Evolutionary conservation across 202 grass and related monocot species (phyloP), one percentile per base, ranked within the genome.

Genomic region (Digitaria exilis): DNA sequence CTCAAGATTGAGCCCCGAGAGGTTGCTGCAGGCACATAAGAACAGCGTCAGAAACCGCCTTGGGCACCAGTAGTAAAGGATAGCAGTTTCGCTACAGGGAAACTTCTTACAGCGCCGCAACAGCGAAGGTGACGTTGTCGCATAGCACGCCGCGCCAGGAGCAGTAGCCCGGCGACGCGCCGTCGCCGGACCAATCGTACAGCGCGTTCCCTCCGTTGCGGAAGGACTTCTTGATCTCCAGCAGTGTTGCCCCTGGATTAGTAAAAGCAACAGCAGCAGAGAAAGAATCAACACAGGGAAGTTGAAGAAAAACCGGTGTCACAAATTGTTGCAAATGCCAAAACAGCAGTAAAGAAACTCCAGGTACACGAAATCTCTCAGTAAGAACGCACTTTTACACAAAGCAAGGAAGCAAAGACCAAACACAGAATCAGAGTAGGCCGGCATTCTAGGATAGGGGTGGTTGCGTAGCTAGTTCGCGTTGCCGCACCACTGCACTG

Each of bases 151-250:
- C 92, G 69, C 90, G 86, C 95, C 95, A 97, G 3, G 86, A 94
- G 66, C 95, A 97, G 81, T 87, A 84, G 7, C 48, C 37, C 48
- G n/a, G 80, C 1, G 74, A 55, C 8, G 80, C 86, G 74, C 63
- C 88, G 4, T 90, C 88, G 50, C 88, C 88, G 9, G 85, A 87
- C 95, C 95, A 97, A 46, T 97, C 90, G 51, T 82, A 32, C 84
- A 97, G 79, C 19, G 83, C 82, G 45, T 88, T 93, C 65, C 86
- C 90, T 34, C 84, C 86, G 63, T 97, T 89, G 41, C 88, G 81
- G 85, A 97, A 94, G 4, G 92, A 93, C 51, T 94, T 97, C 86
- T 94, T 97, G 64, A 97, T 93, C 84, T 97, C 92, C 70, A 94
- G 14, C 63, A 97, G 81, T 35, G 84, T 92, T 12, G 68, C 65